Evolutionary conservation across 176 grass and related monocot genomes (phyloP).

Genomic region (Oryza officinalis): DNA sequence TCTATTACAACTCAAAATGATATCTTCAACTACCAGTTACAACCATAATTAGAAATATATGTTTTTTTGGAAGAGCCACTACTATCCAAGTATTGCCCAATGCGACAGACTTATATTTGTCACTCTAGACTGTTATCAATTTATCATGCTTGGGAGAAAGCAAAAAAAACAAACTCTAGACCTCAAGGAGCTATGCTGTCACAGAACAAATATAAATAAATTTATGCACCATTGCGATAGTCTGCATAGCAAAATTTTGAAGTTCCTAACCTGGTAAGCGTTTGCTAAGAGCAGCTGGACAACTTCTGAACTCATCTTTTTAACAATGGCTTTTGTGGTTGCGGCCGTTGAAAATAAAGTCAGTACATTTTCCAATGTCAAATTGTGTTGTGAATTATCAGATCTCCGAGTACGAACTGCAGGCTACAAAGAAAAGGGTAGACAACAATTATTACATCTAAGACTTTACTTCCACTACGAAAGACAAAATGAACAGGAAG

Average conservation of each 20-base stretch:
- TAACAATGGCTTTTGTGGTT: constrained; percentile 61
- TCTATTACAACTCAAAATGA: too few species aligned
- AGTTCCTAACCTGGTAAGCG: constrained; percentile 73
- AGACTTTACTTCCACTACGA: constrained; percentile 19
- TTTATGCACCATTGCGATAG: neutral
- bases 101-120: constrained; percentile 20
- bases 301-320: constrained; percentile 68
- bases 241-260: constrained; percentile 12
- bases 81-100: neutral
- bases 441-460: constrained; percentile 14
- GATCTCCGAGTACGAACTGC: constrained; percentile 66
- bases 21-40: too few species aligned
- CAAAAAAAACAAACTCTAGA: neutral
- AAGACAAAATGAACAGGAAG: constrained; percentile 13
- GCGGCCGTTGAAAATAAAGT: constrained; percentile 57
- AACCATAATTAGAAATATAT: neutral
- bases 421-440: constrained; percentile 46
- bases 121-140: neutral
- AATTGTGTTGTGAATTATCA: constrained; percentile 57
- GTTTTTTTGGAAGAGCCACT: neutral
- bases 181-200: neutral
- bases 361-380: constrained; percentile 61
- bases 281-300: constrained; percentile 75
- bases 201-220: neutral
- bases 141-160: neutral